A percentile compares a stretch with the other conserved stretches of the same genome.
Conservation (phyloP, 148 eudicot species). For the Polygonum aviculare region DNA sequence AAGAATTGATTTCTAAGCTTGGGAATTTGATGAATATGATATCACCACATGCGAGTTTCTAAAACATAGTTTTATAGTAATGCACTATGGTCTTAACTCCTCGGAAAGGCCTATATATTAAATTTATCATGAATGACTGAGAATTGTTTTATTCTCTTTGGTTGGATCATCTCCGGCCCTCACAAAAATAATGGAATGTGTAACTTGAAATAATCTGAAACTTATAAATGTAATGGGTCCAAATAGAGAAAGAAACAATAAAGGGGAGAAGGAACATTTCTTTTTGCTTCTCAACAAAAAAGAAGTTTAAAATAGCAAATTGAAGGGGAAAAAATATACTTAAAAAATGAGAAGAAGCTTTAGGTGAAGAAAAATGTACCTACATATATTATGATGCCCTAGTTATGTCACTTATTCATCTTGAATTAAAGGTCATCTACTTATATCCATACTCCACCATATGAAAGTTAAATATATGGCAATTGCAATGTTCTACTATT, state of each 20-base stretch:
- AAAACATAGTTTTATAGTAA: too few relatives aligned
- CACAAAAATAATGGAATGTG: neutral
- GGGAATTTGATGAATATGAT: too few relatives aligned
- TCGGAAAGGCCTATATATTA: neutral
- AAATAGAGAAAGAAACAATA: neutral
- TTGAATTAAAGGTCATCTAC: neutral
- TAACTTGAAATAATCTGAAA: neutral
- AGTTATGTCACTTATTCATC: neutral
- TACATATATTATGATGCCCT: neutral
- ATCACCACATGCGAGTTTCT: too few relatives aligned
- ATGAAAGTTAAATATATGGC: too few relatives aligned
- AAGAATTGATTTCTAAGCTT: too few relatives aligned
- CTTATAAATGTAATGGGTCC: neutral
- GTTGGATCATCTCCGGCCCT: neutral
- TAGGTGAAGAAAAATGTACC: neutral
- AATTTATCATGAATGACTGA: neutral
- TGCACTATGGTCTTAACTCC: too few relatives aligned
- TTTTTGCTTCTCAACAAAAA: neutral
- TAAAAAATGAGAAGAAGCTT: neutral
- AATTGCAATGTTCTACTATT: too few relatives aligned
- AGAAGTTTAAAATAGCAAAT: too few relatives aligned
- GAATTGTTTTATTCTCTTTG: neutral
- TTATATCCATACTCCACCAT: neutral
- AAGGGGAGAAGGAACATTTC: neutral
- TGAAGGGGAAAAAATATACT: neutral